Base-by-base conservation (phyloP, 139 green algal genomes). In the Chlamydomonas asymmetrica region DNA sequence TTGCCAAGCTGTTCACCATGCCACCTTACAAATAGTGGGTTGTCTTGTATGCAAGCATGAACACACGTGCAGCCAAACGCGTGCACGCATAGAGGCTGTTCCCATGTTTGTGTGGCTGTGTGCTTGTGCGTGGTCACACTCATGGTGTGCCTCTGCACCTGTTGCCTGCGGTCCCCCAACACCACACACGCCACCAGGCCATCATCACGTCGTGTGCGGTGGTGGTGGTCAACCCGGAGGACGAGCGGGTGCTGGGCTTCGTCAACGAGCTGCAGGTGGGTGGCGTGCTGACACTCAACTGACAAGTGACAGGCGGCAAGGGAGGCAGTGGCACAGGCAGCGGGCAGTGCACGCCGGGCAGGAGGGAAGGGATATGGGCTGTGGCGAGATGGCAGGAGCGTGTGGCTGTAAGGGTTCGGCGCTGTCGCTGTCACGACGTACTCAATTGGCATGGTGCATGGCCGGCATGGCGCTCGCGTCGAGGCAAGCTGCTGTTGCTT, bases 211-310 rank as follows among this genome's bases (percentile, higher is more conserved):
- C 74, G 41, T 39, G 8, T 39, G 85, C 78, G 70, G 80, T 91
- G 73, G 73, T 91, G 27, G 73, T 89, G 29, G 71, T 88, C 29
- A 88, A 91, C 73, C 87, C 82, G 7, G 70, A 76, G 70, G 80
- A 85, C 52, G 80, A 85, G 63, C 79, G 79, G 56, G 80, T 85
- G 38, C 40, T 82, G 45, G 65, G 63, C 45, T 87, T 90, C 59
- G 81, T 87, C 41, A 76, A 73, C 5, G 70, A 83, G 65, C 68
- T 90, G 20, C 84, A 85, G 61, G 59, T 43, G 66, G 48, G 18
- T n/a, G 48, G 48, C 48, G 48, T 16, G 18, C 18, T 16, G 18
- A 20, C 48, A 57, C 18, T 16, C 48, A 20, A 16, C 16, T 16
- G 48, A 16, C 18, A 16, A 57, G 48, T 16, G 18, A 20, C 48